A percentile compares a stretch with the other conserved stretches of the same genome.
phyloP scores from a whole-genome alignment of 139 green algal genomes.

The Nannochloris sp. region DNA sequence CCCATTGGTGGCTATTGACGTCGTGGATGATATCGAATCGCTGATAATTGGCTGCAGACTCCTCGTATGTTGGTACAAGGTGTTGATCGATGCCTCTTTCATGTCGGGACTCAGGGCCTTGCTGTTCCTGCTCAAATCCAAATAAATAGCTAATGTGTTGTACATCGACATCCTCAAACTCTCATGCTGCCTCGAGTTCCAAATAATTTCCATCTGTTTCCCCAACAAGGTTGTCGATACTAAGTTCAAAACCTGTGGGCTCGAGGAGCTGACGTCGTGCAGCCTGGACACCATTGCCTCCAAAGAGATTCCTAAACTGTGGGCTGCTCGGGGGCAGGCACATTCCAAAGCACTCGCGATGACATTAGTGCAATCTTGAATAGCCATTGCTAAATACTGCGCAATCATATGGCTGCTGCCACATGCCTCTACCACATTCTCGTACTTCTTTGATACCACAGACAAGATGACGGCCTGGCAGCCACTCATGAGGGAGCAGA shows the following conservation, averaged over 20 bases:
- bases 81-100: conserved; percentile 24
- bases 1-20: conserved; percentile 25
- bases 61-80: conserved; percentile 7
- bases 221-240: neutral
- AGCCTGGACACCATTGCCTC: neutral
- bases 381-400: neutral
- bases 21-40: conserved; percentile 30
- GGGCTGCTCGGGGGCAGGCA: neutral
- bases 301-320: neutral
- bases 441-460: conserved; percentile 41
- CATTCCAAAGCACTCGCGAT: neutral
- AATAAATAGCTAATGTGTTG: conserved; percentile 44
- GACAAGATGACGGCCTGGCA: conserved; percentile 49
- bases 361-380: neutral
- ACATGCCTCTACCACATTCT: conserved; percentile 11
- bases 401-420: conserved; percentile 6
- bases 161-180: conserved; percentile 49
- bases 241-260: neutral
- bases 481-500: conserved; percentile 32
- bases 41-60: conserved; percentile 34
- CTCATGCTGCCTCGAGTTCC: conserved; percentile 1
- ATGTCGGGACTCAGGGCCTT: conserved; percentile 9
- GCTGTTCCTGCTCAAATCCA: conserved; percentile 36
- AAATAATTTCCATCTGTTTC: neutral
- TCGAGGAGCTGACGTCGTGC: neutral